These are phyloP conservation scores for Escovopsis sp. DNA, from an alignment of 2,329 filamentous ascomycete species.

Conservation along the genomic window DNA sequence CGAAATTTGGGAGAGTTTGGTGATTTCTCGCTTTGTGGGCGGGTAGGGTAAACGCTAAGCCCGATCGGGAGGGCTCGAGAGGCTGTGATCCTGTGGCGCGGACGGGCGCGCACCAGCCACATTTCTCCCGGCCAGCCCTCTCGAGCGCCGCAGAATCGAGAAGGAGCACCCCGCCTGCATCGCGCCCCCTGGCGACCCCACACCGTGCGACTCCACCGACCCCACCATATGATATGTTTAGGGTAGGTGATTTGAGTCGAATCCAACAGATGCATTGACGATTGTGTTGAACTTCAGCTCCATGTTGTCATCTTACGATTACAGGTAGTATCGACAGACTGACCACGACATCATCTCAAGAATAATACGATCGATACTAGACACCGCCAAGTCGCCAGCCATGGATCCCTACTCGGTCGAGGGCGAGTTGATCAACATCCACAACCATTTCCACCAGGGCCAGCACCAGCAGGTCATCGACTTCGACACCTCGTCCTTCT, in stretches of 20 bases:
- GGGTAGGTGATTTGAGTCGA: no score
- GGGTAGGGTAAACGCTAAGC: conserved; percentile 23
- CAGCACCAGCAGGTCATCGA: conserved; percentile 79
- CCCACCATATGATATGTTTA: no score
- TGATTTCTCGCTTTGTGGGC: conserved; percentile 31
- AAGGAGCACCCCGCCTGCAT: no score
- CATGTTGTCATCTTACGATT: no score
- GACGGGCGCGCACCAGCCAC: conserved; percentile 13
- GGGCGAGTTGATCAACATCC: conserved; percentile 57
- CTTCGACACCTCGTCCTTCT: conserved; percentile 70
- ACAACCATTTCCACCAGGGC: conserved; percentile 60
- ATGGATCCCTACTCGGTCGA: conserved; percentile 61
- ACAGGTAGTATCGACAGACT: no score
- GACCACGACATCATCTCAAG: no score
- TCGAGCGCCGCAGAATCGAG: no score
- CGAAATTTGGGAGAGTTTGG: conserved; percentile 27
- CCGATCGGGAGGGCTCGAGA: conserved; percentile 12
- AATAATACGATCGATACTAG: conserved; percentile 1
- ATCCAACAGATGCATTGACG: no score
- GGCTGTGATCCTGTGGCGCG: conserved; percentile 8
- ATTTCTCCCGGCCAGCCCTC: no score
- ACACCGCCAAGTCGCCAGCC: conserved; percentile 7
- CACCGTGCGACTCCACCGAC: no score
- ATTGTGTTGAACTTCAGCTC: no score
- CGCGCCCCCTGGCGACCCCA: no score